Percentiles rank a stretch among this genome's conserved stretches.
These are phyloP conservation scores for Amphirosellinia nigrospora DNA, from an alignment of 495 filamentous ascomycete species.

Conservation along the genomic window DNA sequence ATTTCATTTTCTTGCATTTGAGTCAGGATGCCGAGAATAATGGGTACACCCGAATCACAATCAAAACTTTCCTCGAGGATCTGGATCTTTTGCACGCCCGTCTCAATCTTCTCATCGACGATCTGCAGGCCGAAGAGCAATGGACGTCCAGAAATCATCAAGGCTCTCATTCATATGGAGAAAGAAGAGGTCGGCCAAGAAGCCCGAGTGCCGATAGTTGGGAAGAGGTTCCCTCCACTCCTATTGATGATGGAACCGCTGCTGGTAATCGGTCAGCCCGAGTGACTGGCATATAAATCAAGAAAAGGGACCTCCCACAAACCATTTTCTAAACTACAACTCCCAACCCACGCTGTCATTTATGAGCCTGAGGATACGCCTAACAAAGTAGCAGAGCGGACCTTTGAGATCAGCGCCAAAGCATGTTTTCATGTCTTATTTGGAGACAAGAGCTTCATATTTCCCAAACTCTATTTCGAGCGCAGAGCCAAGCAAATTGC, in stretches of 20 bases:
- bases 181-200: constrained; percentile 61
- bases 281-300: constrained; percentile 67
- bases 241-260: constrained; percentile 62
- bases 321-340: constrained; percentile 75
- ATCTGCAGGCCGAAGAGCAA: constrained; percentile 68
- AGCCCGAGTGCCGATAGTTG: constrained; percentile 87
- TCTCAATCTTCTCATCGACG: constrained; percentile 81
- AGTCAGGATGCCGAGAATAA: constrained; percentile 65
- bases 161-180: constrained; percentile 63
- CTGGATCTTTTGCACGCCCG: constrained; percentile 80
- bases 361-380: constrained; percentile 86
- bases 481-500: constrained; percentile 77
- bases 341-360: constrained; percentile 80
- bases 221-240: constrained; percentile 80
- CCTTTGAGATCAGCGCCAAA: constrained; percentile 88
- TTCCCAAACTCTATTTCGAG: constrained; percentile 89
- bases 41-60: constrained; percentile 72
- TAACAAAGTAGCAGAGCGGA: constrained; percentile 68
- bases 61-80: constrained; percentile 93
- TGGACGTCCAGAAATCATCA: constrained; percentile 59
- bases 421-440: constrained; percentile 95
- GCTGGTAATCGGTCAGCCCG: constrained; percentile 47
- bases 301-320: constrained; percentile 58
- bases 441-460: constrained; percentile 92
- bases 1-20: constrained; percentile 90